Base-by-base conservation (phyloP, 371 early-diverging fungal genomes). In the Mortierella sp. region DNA sequence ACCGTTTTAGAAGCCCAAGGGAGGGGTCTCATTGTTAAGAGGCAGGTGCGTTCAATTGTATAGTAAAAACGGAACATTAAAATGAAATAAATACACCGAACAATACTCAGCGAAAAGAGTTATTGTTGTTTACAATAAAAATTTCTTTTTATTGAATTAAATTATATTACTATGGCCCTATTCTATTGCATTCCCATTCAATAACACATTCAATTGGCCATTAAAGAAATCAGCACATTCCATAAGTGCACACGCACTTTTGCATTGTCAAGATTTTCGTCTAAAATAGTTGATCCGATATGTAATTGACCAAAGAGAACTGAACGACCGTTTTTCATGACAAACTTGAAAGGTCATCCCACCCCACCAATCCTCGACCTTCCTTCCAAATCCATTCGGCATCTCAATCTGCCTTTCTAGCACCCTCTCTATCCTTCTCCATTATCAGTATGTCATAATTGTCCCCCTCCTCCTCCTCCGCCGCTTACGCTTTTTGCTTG, bases 251-350 rank as follows among this genome's bases (percentile, higher is more conserved):
- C 47, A 43, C 40, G 10, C 55, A 43, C 35, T 55, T 65, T 52
- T 8, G 47, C 54, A 68, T 68, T 52, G 14, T 6, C 55, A 47
- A 22, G 20, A 58, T 52, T 30, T n/a, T 20, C 47, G 37, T 45
- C 62, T 39, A 62, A 70, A 57, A 40, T 70, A 51, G 68, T 60
- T 70, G 58, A 30, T 70, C 70, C 70, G 70, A 62, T 70, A 2
- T 55, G 5, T 54, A 54, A 55, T 62, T 62, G 57, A 60, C 39
- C 10, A n/a, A n/a, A n/a, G n/a, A n/a, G n/a, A n/a, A 39, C 10
- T 39, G 39, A 43, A 1, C 14, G 9, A 14, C 43, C 14, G 9
- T 9, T 12, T 43, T 47, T 20, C 49, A 18, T 47, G 20, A 18
- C 20, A 40, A 40, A 40, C 43, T 1, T 14, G 39, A 10, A 3